Evolutionary conservation across 2,329 filamentous ascomycete genomes (phyloP).

Genomic region (Penicillium corylophilum): DNA sequence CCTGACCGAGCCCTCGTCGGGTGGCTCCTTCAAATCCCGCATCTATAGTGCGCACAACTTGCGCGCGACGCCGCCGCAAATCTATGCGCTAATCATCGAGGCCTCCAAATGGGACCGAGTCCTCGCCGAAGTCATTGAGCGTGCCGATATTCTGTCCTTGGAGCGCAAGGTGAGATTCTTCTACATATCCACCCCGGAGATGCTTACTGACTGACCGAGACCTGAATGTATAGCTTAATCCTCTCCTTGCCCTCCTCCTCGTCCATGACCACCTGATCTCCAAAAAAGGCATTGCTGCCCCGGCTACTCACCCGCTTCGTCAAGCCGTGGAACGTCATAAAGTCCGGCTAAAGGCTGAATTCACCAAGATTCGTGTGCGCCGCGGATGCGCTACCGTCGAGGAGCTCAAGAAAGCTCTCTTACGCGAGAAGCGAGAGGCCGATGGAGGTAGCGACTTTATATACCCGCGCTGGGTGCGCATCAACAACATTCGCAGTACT

Average conservation of each 20-base stretch:
- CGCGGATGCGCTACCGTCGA: conserved; percentile 68
- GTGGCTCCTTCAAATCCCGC: conserved; percentile 83
- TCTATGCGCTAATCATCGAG: conserved; percentile 85
- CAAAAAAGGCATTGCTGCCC: conserved; percentile 78
- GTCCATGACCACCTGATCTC: conserved; percentile 82
- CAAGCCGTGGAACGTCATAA: conserved; percentile 77
- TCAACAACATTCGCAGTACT: conserved; percentile 75
- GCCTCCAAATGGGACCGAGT: conserved; percentile 86
- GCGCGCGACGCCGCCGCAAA: conserved; percentile 75
- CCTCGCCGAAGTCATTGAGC: conserved; percentile 86
- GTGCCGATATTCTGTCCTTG: conserved; percentile 68
- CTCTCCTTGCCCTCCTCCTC: conserved; percentile 75
- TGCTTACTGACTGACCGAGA: conserved; percentile 40
- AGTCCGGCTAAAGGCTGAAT: conserved; percentile 74
- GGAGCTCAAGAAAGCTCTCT: conserved; percentile 51
- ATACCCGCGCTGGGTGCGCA: conserved; percentile 87
- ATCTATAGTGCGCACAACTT: conserved; percentile 72
- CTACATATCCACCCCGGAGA: conserved; percentile 4
- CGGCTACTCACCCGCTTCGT: conserved; percentile 74
- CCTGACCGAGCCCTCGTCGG: conserved; percentile 63
- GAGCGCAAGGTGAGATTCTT: conserved; percentile 73
- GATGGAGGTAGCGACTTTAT: conserved; percentile 28
- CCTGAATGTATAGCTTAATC: conserved; percentile 63
- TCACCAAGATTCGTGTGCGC: conserved; percentile 74
- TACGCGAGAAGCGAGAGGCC: conserved; percentile 46